Percentiles rank a stretch among this genome's conserved stretches.
These are phyloP conservation scores for Leccinellum albellum DNA, from an alignment of 768 basidiomycete genomes.

Conservation along the genomic window DNA sequence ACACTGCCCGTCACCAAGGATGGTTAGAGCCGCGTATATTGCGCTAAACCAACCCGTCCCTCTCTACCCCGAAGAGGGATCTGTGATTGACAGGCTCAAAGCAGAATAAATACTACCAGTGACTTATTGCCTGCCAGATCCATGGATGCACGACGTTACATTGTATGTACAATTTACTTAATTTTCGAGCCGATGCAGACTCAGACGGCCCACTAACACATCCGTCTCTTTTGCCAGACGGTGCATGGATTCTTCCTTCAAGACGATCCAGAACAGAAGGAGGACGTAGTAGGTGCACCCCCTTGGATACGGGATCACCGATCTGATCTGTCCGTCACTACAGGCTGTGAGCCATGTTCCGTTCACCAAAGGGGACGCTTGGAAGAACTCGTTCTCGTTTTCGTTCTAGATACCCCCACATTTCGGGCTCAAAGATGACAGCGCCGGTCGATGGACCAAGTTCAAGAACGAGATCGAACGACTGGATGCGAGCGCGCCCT, in stretches of 20 bases:
- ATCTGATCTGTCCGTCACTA: neutral
- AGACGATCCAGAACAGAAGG: conserved; percentile 14
- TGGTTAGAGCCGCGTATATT: neutral
- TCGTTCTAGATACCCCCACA: conserved; percentile 46
- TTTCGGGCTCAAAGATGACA: conserved; percentile 57
- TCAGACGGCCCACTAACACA: neutral
- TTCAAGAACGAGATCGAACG: conserved; percentile 39
- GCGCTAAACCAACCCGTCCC: neutral
- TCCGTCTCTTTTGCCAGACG: neutral
- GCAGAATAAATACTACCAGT: neutral
- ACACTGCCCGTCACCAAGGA: neutral
- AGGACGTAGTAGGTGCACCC: conserved; percentile 8
- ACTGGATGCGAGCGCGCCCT: conserved; percentile 42
- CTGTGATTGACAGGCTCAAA: neutral
- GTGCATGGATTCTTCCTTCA: conserved; percentile 17
- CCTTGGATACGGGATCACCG: neutral
- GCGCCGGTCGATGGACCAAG: conserved; percentile 47
- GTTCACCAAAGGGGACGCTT: neutral
- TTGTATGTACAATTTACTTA: conserved; percentile 9
- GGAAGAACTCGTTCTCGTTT: neutral
- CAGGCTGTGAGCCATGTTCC: conserved; percentile 15
- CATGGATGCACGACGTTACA: conserved; percentile 13
- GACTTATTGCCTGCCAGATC: neutral
- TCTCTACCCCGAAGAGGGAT: neutral
- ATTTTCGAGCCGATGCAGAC: neutral